Evolutionary conservation across 768 basidiomycete species (phyloP), one percentile per base, ranked within the genome.

Genomic region (Tulasnella sp.): DNA sequence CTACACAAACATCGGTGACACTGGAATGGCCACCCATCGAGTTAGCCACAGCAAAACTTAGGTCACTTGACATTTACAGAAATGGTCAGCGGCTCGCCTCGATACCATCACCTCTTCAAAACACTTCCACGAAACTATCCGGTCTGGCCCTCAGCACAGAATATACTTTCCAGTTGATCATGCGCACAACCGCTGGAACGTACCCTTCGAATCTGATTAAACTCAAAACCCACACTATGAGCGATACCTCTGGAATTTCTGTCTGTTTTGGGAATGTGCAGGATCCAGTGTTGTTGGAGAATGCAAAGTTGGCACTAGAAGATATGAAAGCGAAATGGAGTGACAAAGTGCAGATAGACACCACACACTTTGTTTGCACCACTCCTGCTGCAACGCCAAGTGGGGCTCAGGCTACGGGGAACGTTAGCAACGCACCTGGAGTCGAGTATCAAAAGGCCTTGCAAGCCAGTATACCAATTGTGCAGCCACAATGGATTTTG

Each of bases 351-450:
- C 87, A 92, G 68, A 92, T 98, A 53, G 93, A 99, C 62, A 98
- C 93, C 8, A 96, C 92, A 0, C 93, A 99, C 65, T 99, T 95
- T 58, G 91, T 96, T 35, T 93, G 91, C 62, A 93, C 90, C 15
- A 89, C 85, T 0, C 89, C 91, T 2, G 82, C 63, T 2, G 74
- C 78, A 8, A 80, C 78, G 0, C 75, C 78, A 0, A 59, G 64
- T 8, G 81, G 76, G 28, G 77, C 77, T 8, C 72, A 69, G 52
- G 72, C 72, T 0, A 69, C 72, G 7, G 77, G 80, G 0, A 73
- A 70, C 49, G 62, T 69, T 1, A 67, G 69, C 9, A 67, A 72
- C 13, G 76, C 78, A 2, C 84, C 89, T 0, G 83, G 83, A 0
- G 80, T 85, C 5, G 87, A 91, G 59, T 98, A 96, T 63, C 90